phyloP scores from a whole-genome alignment of 2,329 filamentous ascomycete genomes.

The Fusarium redolens region DNA sequence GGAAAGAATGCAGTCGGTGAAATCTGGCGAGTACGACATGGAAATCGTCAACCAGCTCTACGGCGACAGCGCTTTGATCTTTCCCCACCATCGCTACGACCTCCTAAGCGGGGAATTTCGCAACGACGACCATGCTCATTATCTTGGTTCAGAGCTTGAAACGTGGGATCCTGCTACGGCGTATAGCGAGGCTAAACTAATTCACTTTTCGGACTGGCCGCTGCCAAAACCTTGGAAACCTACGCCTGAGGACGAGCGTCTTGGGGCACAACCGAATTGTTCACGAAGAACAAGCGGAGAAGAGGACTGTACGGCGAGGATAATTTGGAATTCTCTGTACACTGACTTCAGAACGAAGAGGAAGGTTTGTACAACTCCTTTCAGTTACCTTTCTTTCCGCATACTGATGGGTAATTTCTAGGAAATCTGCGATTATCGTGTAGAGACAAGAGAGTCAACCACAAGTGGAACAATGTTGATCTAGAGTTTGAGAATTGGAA shows the following conservation, averaged over 20 bases:
- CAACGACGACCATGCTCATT: conserved; percentile 57
- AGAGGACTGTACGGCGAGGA: conserved; percentile 52
- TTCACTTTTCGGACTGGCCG: conserved; percentile 80
- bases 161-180: conserved; percentile 66
- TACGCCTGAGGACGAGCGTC: conserved; percentile 8
- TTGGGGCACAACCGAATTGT: conserved; percentile 36
- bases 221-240: conserved; percentile 68
- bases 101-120: conserved; percentile 73
- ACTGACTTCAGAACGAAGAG: conserved; percentile 56
- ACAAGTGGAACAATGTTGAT: not conserved
- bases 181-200: conserved; percentile 70
- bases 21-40: conserved; percentile 68
- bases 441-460: not conserved
- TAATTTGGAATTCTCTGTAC: conserved; percentile 54
- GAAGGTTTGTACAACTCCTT: not conserved
- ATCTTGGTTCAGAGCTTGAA: conserved; percentile 57
- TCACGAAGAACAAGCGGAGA: conserved; percentile 62
- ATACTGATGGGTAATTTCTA: fast-evolving
- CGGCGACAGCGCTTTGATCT: conserved; percentile 65
- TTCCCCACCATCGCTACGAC: conserved; percentile 72
- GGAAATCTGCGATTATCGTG: not conserved
- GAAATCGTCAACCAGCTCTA: conserved; percentile 74
- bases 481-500: fast-evolving
- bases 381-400: fast-evolving
- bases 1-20: conserved; percentile 39